A percentile compares a stretch with the other conserved stretches of the same genome.
Evolutionary conservation across 805 yeast genomes (phyloP).

Genomic region (Lipomyces yamanashiensis): DNA sequence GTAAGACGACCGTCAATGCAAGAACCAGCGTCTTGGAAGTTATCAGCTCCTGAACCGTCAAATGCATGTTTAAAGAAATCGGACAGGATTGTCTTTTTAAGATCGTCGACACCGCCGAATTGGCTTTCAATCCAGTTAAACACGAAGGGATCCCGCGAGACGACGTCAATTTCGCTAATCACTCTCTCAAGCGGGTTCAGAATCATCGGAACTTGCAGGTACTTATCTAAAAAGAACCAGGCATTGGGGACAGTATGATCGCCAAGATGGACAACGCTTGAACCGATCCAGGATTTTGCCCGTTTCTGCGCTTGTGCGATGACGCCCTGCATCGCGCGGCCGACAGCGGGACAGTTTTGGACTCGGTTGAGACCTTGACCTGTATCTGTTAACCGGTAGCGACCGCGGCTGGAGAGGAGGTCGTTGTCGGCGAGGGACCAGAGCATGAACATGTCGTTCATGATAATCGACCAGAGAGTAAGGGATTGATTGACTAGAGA

Average conservation of each 20-base stretch:
- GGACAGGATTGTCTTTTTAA: conserved; percentile 52
- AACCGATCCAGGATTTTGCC: conserved; percentile 73
- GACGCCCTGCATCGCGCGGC: conserved; percentile 72
- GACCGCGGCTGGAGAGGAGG: conserved; percentile 56
- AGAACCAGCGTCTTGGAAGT: conserved; percentile 80
- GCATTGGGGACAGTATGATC: conserved; percentile 87
- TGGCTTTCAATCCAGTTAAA: conserved; percentile 60
- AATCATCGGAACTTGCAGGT: conserved; percentile 77
- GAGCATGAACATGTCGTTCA: conserved; percentile 74
- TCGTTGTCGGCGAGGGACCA: conserved; percentile 82
- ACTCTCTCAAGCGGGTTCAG: conserved; percentile 72
- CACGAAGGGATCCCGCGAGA: conserved; percentile 56
- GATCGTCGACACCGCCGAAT: conserved; percentile 59
- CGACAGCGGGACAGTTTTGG: conserved; percentile 71
- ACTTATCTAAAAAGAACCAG: conserved; percentile 75
- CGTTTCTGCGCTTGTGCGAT: conserved; percentile 65
- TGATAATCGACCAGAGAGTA: conserved; percentile 74
- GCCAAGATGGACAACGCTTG: conserved; percentile 78
- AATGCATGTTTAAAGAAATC: conserved; percentile 59
- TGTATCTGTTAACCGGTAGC: conserved; percentile 66
- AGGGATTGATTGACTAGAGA: conserved; percentile 66
- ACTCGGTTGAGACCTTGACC: conserved; percentile 83
- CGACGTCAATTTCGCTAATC: conserved; percentile 58
- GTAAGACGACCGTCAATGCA: conserved; percentile 84
- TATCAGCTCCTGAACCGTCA: conserved; percentile 83